Evolutionary conservation across 768 basidiomycete species (phyloP), one percentile per base, ranked within the genome.

Genomic region (Clavulina sp.): DNA sequence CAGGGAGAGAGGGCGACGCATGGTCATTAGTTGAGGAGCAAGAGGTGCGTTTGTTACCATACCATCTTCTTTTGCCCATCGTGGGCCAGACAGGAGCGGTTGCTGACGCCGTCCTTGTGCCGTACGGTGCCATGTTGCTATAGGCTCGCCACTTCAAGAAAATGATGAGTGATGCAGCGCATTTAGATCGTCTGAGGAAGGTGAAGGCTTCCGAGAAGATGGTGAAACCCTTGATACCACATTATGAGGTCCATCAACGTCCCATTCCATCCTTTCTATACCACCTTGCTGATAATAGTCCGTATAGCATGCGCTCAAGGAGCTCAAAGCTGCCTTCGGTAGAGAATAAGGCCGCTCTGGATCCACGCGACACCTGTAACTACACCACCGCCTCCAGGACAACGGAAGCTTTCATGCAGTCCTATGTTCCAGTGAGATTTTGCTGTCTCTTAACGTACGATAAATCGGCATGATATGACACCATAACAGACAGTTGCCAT

Each of bases 1-100:
- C 95, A 2, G 95, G 95, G 5, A 72, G 84, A 43, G 66, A 68
- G 21, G 95, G 95, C 4, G 76, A 84, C 56, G 91, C 92, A 2
- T 99, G 93, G 93, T 84, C 84, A 1, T 65, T 97, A 59, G 85
- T 97, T 4, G 95, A 97, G 68, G 84, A 89, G 62, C 92, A 95
- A 62, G 85, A 88, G 73, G 84, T 80, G 34, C 36, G 67, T 56
- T 51, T 51, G 9, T 51, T 50, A 13, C 47, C n/a, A n/a, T n/a
- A n/a, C n/a, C n/a, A n/a, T n/a, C n/a, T n/a, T 51, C 18, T 26
- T 26, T 24, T 52, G 21, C 6, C 41, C 23, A 19, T 32, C 31
- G 49, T 9, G 23, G 1, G 2, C 3, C 23, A 21, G 26, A 36
- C 50, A 52, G 48, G 50, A 34, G 3, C 13, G 24, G 21, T 3